Base-by-base conservation (phyloP, 164 flowering plant species). In the Berberis vulgaris region DNA sequence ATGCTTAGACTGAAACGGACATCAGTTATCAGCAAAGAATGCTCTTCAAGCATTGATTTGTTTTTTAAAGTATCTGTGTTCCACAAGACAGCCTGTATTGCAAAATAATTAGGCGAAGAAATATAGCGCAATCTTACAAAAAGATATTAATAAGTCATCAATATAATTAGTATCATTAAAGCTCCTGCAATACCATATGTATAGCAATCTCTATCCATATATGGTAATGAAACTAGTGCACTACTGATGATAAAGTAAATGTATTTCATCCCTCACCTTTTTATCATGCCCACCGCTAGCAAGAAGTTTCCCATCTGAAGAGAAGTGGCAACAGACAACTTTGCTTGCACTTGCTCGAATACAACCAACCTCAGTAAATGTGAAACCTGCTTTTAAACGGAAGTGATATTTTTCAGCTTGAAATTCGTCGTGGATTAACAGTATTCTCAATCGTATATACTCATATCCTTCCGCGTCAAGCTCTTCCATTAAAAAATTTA, bases 211-310 rank as follows among this genome's bases (percentile, higher is more conserved):
- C 26, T 26, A 26, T 26, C 26, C 26, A 26, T 26, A 26, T 26
- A 26, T 26, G 26, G 26, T 0, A 26, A 26, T 26, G 26, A 26
- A 26, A 26, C 26, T 26, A 26, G 26, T 26, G 26, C 26, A 26
- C 26, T 26, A 26, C 26, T 26, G 26, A 26, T 26, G 26, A 26
- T 26, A 26, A 26, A 26, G 26, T 26, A 26, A 26, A 26, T 26
- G 44, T 45, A 45, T 44, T 8, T 26, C 26, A 52, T 44, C 13
- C 45, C 65, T 41, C 57, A 78, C 88, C 83, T 84, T 84, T 61
- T 87, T 94, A 73, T 94, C 94, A 79, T 94, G 96, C 66, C 99
- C 96, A 61, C 91, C 99, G 77, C 79, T 91, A 41, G 94, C 99
- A 77, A 94, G 90, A 62, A 94, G 73, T 68, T 91, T 94, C 41